Percentiles rank a stretch among this genome's conserved stretches.
These are phyloP conservation scores for Mollisia scopiformis DNA, from an alignment of 2,329 filamentous ascomycete genomes.

Conservation along the genomic window DNA sequence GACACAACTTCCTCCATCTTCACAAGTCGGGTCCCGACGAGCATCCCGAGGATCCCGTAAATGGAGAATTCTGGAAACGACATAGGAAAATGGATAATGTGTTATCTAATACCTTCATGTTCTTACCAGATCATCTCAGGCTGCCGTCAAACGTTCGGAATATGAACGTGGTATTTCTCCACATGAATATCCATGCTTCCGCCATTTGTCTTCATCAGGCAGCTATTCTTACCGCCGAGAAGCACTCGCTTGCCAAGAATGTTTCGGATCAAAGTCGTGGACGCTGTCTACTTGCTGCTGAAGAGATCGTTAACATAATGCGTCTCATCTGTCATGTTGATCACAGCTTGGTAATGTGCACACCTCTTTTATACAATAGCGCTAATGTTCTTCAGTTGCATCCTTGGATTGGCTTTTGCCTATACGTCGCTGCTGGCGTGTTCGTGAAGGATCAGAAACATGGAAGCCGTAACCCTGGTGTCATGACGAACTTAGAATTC, in stretches of 20 bases:
- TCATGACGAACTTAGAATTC: slow-evolving; percentile 65
- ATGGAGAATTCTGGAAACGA: slow-evolving; percentile 83
- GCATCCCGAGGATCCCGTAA: slow-evolving; percentile 69
- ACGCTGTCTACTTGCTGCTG: slow-evolving; percentile 77
- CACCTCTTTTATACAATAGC: slow-evolving; percentile 16
- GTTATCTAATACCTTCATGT: slow-evolving; percentile 76
- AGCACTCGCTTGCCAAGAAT: slow-evolving; percentile 64
- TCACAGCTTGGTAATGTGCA: slow-evolving; percentile 58
- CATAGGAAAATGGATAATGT: slow-evolving; percentile 83
- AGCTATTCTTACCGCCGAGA: slow-evolving; percentile 81
- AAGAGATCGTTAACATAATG: slow-evolving; percentile 84
- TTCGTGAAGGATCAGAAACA: slow-evolving; percentile 75
- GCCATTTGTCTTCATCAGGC: slow-evolving; percentile 89
- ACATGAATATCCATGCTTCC: slow-evolving; percentile 86
- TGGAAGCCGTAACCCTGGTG: slow-evolving; percentile 21
- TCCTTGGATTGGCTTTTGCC: slow-evolving; percentile 77
- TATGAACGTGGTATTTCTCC: slow-evolving; percentile 76
- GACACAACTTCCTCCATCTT: slow-evolving; percentile 78
- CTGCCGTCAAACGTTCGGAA: slow-evolving; percentile 71
- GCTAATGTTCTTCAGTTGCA: slow-evolving; percentile 59
- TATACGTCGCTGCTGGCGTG: slow-evolving; percentile 84
- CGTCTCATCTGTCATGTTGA: slow-evolving; percentile 75
- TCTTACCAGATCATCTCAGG: slow-evolving; percentile 74
- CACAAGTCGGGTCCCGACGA: slow-evolving; percentile 74
- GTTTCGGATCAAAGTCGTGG: slow-evolving; percentile 73